These are phyloP conservation scores for Oldenlandia corymbosa DNA, from an alignment of 257 asterid genomes.

Conservation along the genomic window DNA sequence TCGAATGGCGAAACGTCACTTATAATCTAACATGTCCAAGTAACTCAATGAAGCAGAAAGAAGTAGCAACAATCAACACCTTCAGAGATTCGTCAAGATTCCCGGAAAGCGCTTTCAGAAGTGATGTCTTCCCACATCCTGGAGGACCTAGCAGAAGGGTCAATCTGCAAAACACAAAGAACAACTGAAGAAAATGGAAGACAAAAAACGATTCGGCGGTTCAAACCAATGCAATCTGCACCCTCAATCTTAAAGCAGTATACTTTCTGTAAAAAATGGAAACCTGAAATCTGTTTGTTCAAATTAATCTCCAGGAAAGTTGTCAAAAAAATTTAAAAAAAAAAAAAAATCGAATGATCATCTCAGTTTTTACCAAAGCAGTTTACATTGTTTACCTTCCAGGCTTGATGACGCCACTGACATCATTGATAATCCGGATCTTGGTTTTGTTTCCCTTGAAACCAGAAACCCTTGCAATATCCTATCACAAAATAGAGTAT, in stretches of 20 bases:
- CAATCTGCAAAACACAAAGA: conserved; percentile 31
- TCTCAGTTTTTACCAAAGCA: too few relatives aligned
- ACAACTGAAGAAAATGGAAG: neutral
- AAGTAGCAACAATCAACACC: conserved; percentile 30
- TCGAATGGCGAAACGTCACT: neutral
- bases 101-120: conserved; percentile 63
- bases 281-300: too few relatives aligned
- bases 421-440: conserved; percentile 45
- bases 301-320: too few relatives aligned
- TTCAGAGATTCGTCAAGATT: conserved; percentile 50
- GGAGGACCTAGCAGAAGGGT: conserved; percentile 68
- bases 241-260: too few relatives aligned
- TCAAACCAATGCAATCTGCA: too few relatives aligned
- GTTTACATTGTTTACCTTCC: conserved; percentile 40
- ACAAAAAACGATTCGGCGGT: neutral
- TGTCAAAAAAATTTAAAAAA: too few relatives aligned
- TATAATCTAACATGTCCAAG: too few relatives aligned
- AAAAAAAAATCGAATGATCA: too few relatives aligned
- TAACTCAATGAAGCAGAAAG: conserved; percentile 7
- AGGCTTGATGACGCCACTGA: conserved; percentile 56
- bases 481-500: conserved; percentile 27
- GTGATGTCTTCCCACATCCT: conserved; percentile 62
- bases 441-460: conserved; percentile 37
- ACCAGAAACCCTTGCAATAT: conserved; percentile 47
- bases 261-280: too few relatives aligned